Conservation (phyloP, 1,139 yeast species). For the Diutina siamensis region DNA sequence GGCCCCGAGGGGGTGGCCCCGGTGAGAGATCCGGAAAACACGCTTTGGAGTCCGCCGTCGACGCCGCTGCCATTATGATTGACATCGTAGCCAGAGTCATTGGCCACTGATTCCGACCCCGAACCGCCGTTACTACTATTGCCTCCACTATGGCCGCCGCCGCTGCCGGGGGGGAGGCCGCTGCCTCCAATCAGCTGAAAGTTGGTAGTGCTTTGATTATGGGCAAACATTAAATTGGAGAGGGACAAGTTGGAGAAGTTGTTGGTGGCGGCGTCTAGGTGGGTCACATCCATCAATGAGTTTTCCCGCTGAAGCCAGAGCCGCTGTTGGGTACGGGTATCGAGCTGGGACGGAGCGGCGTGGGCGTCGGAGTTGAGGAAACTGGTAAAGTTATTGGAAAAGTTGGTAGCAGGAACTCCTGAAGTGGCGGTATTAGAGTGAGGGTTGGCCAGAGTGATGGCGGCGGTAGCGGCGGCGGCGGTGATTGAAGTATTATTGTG, state of each 20-base stretch:
- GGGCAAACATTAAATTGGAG: slow-evolving; percentile 36
- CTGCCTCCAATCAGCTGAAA: slow-evolving; percentile 7
- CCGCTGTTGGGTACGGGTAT: slow-evolving; percentile 71
- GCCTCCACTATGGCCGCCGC: not conserved
- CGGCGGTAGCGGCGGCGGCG: too few species aligned
- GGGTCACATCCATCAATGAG: slow-evolving; percentile 43
- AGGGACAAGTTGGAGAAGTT: slow-evolving; percentile 35
- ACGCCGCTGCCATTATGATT: not conserved
- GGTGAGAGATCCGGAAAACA: not conserved
- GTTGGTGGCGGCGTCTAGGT: slow-evolving; percentile 22
- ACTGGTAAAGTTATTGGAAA: not conserved
- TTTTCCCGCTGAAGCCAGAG: slow-evolving; percentile 77
- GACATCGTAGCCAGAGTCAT: not conserved
- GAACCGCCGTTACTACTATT: not conserved
- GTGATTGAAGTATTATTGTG: not conserved
- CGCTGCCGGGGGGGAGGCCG: not conserved
- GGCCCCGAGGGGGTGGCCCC: not conserved
- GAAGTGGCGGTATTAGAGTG: too few species aligned
- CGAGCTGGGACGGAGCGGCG: slow-evolving; percentile 12
- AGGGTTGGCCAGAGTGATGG: too few species aligned
- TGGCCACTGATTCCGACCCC: not conserved
- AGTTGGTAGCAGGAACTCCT: too few species aligned
- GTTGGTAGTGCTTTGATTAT: slow-evolving; percentile 14
- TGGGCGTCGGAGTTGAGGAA: not conserved
- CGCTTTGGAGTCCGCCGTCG: not conserved